Conservation (phyloP, 495 filamentous ascomycete genomes). For the Penicillium canescens region DNA sequence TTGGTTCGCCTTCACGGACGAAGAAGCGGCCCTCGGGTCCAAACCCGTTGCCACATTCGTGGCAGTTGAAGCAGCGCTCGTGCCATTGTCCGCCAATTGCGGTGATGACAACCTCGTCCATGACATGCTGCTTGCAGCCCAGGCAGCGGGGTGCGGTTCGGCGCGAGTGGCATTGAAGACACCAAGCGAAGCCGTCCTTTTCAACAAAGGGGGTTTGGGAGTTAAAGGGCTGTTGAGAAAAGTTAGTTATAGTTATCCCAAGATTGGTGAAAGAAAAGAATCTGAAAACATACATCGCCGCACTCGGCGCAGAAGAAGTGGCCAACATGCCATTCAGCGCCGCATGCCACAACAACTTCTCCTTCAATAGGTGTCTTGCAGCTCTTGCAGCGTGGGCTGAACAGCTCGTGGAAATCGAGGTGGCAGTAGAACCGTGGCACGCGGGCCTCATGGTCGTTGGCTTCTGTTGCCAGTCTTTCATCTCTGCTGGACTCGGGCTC, state of each 20-base stretch:
- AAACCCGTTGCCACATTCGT: slow-evolving; percentile 64
- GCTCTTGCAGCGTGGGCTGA: slow-evolving; percentile 89
- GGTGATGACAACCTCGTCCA: slow-evolving; percentile 81
- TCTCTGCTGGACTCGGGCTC: slow-evolving; percentile 73
- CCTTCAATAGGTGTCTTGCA: slow-evolving; percentile 99
- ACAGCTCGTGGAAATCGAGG: slow-evolving; percentile 95
- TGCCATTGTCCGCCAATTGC: slow-evolving; percentile 96
- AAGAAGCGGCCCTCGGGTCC: slow-evolving; percentile 64
- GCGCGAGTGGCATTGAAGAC: slow-evolving; percentile 87
- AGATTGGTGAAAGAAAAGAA: neutral
- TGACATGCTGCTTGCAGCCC: slow-evolving; percentile 80
- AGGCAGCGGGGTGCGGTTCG: slow-evolving; percentile 84
- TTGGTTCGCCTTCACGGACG: slow-evolving; percentile 55
- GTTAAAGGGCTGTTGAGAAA: slow-evolving; percentile 64
- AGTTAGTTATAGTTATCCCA: slow-evolving; percentile 2
- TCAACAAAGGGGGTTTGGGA: slow-evolving; percentile 85
- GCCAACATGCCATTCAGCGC: slow-evolving; percentile 92
- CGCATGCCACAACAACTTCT: slow-evolving; percentile 90
- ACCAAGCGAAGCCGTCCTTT: slow-evolving; percentile 99
- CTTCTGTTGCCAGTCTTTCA: slow-evolving; percentile 62
- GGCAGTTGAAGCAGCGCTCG: slow-evolving; percentile 83
- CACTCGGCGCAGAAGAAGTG: slow-evolving; percentile 99
- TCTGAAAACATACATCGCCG: slow-evolving; percentile 64
- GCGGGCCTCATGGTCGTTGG: slow-evolving; percentile 57
- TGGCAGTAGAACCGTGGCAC: slow-evolving; percentile 90